These are phyloP conservation scores for Paecilomyces sp. DNA, from an alignment of 2,329 filamentous ascomycete genomes.

Conservation along the genomic window DNA sequence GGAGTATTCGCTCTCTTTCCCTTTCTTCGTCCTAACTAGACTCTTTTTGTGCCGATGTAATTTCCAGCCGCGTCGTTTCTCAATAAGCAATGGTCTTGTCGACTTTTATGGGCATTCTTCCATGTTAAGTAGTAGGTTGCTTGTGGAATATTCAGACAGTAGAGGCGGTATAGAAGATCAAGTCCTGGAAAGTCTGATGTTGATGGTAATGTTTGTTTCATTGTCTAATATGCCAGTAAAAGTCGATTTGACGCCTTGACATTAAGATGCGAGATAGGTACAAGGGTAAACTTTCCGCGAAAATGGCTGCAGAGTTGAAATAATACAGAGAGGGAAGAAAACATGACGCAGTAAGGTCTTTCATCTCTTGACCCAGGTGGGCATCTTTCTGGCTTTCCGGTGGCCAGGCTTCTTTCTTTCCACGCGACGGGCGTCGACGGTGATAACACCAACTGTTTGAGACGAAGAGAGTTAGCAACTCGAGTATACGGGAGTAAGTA, in stretches of 20 bases:
- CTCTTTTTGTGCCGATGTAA: not conserved
- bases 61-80: not conserved
- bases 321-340: slow-evolving; percentile 12
- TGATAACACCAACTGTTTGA: slow-evolving; percentile 75
- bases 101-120: not conserved
- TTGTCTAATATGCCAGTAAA: not conserved
- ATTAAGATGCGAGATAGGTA: slow-evolving; percentile 7
- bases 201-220: not conserved
- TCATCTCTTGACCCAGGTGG: slow-evolving; percentile 88
- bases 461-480: slow-evolving; percentile 12
- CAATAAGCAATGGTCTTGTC: not conserved
- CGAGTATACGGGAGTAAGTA: not conserved
- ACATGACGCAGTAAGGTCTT: not conserved
- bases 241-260: slow-evolving; percentile 1
- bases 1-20: not conserved
- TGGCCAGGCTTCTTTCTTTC: slow-evolving; percentile 98
- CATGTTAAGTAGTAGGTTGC: not conserved
- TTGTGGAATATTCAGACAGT: not conserved
- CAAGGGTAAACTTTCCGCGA: slow-evolving; percentile 11
- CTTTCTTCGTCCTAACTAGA: not conserved
- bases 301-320: slow-evolving; percentile 10
- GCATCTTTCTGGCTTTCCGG: slow-evolving; percentile 96
- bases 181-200: not conserved
- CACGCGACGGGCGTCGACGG: slow-evolving; percentile 81
- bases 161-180: not conserved